Conservation (phyloP, 2,329 filamentous ascomycete genomes). For the Beauveria caledonica region DNA sequence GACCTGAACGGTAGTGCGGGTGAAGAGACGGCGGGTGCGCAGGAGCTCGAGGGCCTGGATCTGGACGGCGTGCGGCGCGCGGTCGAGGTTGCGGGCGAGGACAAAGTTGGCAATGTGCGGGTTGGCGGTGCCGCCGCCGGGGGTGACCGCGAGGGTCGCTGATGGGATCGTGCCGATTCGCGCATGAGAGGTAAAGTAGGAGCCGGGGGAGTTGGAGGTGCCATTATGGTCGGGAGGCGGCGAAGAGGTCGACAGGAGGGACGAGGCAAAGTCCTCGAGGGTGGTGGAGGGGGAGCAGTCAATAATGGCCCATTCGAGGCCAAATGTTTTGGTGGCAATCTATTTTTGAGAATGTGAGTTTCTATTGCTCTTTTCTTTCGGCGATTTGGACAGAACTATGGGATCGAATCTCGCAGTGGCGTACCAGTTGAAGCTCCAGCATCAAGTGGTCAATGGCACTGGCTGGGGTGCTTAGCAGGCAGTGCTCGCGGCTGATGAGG, state of each 20-base stretch:
- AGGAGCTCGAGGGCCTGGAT: conserved; percentile 74
- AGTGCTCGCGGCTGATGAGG: conserved; percentile 75
- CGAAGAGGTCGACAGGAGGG: conserved; percentile 45
- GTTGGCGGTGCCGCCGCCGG: conserved; percentile 5
- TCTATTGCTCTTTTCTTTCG: not conserved
- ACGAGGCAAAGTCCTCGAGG: conserved; percentile 70
- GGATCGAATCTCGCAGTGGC: not conserved
- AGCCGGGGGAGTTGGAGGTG: conserved; percentile 18
- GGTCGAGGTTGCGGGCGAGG: conserved; percentile 71
- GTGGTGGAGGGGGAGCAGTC: conserved; percentile 66
- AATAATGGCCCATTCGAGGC: conserved; percentile 60
- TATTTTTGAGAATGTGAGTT: conserved; percentile 21
- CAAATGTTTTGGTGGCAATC: conserved; percentile 64
- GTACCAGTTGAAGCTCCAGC: conserved; percentile 63
- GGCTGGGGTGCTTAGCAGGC: conserved; percentile 68
- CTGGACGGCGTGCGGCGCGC: conserved; percentile 67
- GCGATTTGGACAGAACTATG: not conserved
- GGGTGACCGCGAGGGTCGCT: conserved; percentile 11
- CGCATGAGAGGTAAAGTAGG: conserved; percentile 22
- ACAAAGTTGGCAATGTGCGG: conserved; percentile 68
- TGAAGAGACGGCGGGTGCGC: conserved; percentile 69
- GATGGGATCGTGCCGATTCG: not conserved
- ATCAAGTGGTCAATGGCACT: conserved; percentile 58
- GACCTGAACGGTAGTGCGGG: conserved; percentile 62
- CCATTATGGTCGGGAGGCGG: conserved; percentile 13